phyloP scores from a whole-genome alignment of 2,329 filamentous ascomycete genomes.

The Penicillium freii region DNA sequence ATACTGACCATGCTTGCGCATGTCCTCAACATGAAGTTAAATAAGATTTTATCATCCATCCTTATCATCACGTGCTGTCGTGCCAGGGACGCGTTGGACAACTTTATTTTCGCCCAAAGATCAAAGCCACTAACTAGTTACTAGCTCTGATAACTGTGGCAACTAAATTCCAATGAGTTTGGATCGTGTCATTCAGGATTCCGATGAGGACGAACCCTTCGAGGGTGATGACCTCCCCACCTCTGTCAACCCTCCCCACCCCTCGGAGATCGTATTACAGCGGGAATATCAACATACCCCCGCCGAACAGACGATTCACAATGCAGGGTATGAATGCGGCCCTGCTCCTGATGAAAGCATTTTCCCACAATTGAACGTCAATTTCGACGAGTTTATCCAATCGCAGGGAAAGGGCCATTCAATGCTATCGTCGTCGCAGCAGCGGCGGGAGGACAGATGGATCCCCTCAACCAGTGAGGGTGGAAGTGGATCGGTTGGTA shows the following conservation, averaged over 20 bases:
- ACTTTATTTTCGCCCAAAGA: slow-evolving; percentile 1
- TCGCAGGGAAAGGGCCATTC: slow-evolving; percentile 26
- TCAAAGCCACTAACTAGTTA: not conserved
- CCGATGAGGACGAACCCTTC: slow-evolving; percentile 44
- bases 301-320: slow-evolving; percentile 10
- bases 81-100: slow-evolving; percentile 23
- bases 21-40: not conserved
- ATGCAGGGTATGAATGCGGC: slow-evolving; percentile 5
- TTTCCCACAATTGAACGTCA: slow-evolving; percentile 29
- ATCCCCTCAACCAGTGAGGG: slow-evolving; percentile 27
- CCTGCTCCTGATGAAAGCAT: slow-evolving; percentile 7
- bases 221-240: slow-evolving; percentile 26
- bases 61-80: slow-evolving; percentile 36
- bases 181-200: slow-evolving; percentile 45
- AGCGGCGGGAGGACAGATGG: slow-evolving; percentile 37
- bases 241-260: slow-evolving; percentile 21
- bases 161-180: slow-evolving; percentile 31
- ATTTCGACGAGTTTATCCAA: slow-evolving; percentile 42
- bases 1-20: no score
- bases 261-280: slow-evolving; percentile 13
- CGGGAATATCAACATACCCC: slow-evolving; percentile 14
- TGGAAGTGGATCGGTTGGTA: slow-evolving; percentile 34
- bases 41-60: not conserved
- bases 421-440: slow-evolving; percentile 32
- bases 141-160: not conserved